These are phyloP conservation scores for Coniochaeta ligniaria DNA, from an alignment of 2,329 filamentous ascomycete genomes.

Conservation along the genomic window DNA sequence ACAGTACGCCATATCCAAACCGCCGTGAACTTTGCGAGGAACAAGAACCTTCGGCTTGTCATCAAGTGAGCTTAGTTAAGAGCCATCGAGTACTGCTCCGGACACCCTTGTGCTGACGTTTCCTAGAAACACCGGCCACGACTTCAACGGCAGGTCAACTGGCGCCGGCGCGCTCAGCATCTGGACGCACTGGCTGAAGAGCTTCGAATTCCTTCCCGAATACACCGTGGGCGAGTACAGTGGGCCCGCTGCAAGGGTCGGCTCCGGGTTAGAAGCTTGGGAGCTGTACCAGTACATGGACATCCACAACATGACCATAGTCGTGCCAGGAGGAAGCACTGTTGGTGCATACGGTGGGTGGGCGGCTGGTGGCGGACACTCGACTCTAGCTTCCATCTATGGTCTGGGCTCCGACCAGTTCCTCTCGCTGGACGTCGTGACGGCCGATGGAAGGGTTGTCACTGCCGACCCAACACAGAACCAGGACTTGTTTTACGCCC, in stretches of 20 bases:
- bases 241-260: slow-evolving; percentile 23
- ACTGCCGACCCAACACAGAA: slow-evolving; percentile 32
- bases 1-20: slow-evolving; percentile 26
- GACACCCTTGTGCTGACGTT: not conserved
- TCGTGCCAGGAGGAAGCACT: slow-evolving; percentile 22
- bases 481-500: slow-evolving; percentile 32
- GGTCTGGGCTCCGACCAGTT: slow-evolving; percentile 47
- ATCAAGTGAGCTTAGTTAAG: slow-evolving; percentile 20
- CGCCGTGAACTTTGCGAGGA: slow-evolving; percentile 22
- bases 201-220: slow-evolving; percentile 25
- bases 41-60: slow-evolving; percentile 25
- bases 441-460: slow-evolving; percentile 35
- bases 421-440: slow-evolving; percentile 39
- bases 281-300: slow-evolving; percentile 23
- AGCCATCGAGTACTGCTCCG: not conserved
- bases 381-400: slow-evolving; percentile 33
- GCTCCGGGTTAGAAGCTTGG: slow-evolving; percentile 26
- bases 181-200: slow-evolving; percentile 43
- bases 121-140: slow-evolving; percentile 36
- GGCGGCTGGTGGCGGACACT: slow-evolving; percentile 43
- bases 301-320: slow-evolving; percentile 19
- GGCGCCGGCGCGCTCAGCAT: slow-evolving; percentile 39
- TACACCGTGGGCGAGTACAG: slow-evolving; percentile 21
- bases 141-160: slow-evolving; percentile 36
- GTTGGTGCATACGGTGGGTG: slow-evolving; percentile 42